Evolutionary conservation across 1,284 basidiomycete species (phyloP).

Genomic region (Ceratobasidium sp.): DNA sequence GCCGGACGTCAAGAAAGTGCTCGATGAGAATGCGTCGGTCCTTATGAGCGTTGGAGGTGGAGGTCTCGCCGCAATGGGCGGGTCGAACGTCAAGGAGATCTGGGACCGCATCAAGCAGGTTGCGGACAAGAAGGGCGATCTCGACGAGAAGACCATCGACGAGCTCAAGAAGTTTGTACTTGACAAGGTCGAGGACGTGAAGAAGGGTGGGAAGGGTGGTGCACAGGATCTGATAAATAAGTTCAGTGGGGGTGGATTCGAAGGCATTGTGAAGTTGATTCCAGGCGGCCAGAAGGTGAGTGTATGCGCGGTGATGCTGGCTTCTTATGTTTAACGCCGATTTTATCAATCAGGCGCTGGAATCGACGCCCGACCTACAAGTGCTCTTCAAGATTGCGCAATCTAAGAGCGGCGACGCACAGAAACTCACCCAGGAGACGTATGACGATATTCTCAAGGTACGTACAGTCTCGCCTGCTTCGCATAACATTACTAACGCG

Average conservation of each 20-base stretch:
- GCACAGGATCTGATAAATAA: constrained; percentile 44
- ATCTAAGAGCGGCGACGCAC: constrained; percentile 53
- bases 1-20: constrained; percentile 50
- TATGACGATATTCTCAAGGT: constrained; percentile 51
- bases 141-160: constrained; percentile 53
- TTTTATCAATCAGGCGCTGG: constrained; percentile 47
- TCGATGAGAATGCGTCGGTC: constrained; percentile 43
- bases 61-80: constrained; percentile 47
- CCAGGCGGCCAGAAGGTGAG: constrained; percentile 53
- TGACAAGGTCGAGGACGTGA: constrained; percentile 51
- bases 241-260: constrained; percentile 47
- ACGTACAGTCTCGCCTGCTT: neutral
- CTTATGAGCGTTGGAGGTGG: constrained; percentile 39
- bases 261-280: constrained; percentile 48
- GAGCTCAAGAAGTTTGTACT: constrained; percentile 53
- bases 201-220: constrained; percentile 40
- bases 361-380: constrained; percentile 53
- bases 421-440: constrained; percentile 55
- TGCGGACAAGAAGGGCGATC: constrained; percentile 48
- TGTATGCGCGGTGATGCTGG: constrained; percentile 3
- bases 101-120: constrained; percentile 51
- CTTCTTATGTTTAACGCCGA: neutral
- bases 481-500: neutral
- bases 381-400: constrained; percentile 52
- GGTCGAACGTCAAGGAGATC: constrained; percentile 51